Evolutionary conservation across 192 early-diverging fungal genomes (phyloP).

Genomic region (Podila minutissima): DNA sequence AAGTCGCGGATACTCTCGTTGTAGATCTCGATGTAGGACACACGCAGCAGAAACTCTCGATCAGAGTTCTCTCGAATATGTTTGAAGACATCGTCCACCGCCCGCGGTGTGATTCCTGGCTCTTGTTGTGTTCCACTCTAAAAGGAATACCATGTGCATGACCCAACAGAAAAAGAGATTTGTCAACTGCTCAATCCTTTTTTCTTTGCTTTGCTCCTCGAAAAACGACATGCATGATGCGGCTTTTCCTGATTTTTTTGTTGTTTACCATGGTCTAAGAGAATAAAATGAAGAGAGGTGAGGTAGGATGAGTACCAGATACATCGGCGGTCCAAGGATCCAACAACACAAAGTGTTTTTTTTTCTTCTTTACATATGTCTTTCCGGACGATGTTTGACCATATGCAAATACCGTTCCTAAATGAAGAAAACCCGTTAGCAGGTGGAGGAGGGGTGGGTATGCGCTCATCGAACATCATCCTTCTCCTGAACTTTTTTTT

Average conservation of each 20-base stretch:
- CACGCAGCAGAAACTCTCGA: constrained; percentile 90
- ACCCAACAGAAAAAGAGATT: too few relatives aligned
- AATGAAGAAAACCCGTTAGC: background rate
- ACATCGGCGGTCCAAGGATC: background rate
- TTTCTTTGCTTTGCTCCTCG: background rate
- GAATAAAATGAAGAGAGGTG: constrained; percentile 1
- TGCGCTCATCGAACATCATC: too few relatives aligned
- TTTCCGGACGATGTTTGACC: constrained; percentile 98
- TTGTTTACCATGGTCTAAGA: constrained; percentile 63
- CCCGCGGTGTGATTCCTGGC: constrained; percentile 81
- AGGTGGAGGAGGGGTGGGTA: background rate
- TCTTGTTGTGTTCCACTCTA: constrained; percentile 72
- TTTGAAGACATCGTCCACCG: constrained; percentile 80
- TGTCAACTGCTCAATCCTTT: background rate
- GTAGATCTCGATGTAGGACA: constrained; percentile 98
- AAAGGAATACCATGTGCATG: too few relatives aligned
- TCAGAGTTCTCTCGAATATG: constrained; percentile 73
- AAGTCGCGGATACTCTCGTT: constrained; percentile 96
- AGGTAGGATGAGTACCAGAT: background rate
- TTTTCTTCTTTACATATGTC: constrained; percentile 72
- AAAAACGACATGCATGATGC: too few relatives aligned
- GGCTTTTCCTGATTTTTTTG: background rate
- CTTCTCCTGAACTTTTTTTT: background rate
- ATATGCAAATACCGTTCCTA: constrained; percentile 97
- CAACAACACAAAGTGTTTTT: background rate